Base-by-base conservation (phyloP, 257 asterid genomes). In the Salvia hispanica region DNA sequence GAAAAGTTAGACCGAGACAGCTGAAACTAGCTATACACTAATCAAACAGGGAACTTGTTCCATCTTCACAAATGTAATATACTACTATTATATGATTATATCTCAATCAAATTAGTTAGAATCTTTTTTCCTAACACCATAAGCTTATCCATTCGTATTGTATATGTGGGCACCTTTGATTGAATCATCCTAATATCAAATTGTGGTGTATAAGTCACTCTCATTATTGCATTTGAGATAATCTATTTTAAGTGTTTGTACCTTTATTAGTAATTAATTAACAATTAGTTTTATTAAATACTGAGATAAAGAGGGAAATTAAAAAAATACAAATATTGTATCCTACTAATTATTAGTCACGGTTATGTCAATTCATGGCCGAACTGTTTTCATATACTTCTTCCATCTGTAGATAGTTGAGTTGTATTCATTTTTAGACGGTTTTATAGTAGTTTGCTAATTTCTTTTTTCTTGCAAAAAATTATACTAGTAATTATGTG, bases 111-210 rank as follows among this genome's bases (percentile, higher is more conserved):
- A 5, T 61, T 61, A 10, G 51, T 37, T 40, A 18, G 65, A 59
- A 37, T 59, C 50, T 59, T 59, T 59, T 15, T 7, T n/a, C 65
- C 65, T 37, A 58, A 59, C n/a, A 39, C 18, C 31, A 37, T 59
- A 37, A 59, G 44, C 8, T 6, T 7, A 40, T 40, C 10, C 44
- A 6, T 40, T 40, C 44, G 44, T 7, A 54, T 21, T 14, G 60
- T 12, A 9, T 25, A 8, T 7, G 39, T 54, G n/a, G 60, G 39
- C 3, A 25, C 39, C 33, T 9, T 25, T n/a, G 9, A 53, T 47
- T 47, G 54, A 13, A 13, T 13, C 54, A n/a, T 47, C 10, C 44
- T 7, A 40, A 40, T 40, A 47, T 47, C 8, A 47, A 48, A 48
- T 48, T 8, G 54, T 14, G 18, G 14, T 45, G 50, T 18, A 47